These are phyloP conservation scores for Endocladia muricata DNA, from an alignment of 31 red algal species.

Conservation along the genomic window DNA sequence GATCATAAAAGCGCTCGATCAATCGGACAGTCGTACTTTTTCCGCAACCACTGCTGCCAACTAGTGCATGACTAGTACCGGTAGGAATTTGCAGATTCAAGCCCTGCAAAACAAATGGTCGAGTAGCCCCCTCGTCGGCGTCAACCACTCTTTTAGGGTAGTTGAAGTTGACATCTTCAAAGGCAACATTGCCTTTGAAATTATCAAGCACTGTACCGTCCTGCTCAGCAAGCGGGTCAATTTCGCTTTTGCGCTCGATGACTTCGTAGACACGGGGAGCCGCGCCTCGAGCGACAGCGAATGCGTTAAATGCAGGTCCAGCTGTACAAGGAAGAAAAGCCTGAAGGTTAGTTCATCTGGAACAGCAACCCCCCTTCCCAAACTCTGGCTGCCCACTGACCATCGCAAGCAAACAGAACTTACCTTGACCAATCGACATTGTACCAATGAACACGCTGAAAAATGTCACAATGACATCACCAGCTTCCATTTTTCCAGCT, in stretches of 20 bases:
- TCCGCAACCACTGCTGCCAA: constrained; percentile 82
- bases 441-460: constrained; percentile 86
- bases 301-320: constrained; percentile 62
- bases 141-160: constrained; percentile 39
- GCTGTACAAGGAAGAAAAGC: constrained; percentile 12
- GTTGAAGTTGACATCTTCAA: constrained; percentile 53
- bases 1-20: constrained; percentile 78
- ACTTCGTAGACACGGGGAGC: constrained; percentile 51
- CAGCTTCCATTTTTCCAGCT: constrained; percentile 20
- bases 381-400: no score
- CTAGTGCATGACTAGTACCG: constrained; percentile 41
- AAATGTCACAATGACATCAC: constrained; percentile 81
- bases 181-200: constrained; percentile 32
- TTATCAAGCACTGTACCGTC: background rate
- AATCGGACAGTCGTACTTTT: constrained; percentile 80
- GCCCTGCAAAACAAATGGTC: constrained; percentile 2
- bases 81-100: constrained; percentile 4
- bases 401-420: no score
- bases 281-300: constrained; percentile 54
- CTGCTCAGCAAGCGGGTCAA: constrained; percentile 28
- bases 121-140: constrained; percentile 8
- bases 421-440: constrained; percentile 83
- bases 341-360: background rate
- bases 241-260: constrained; percentile 28
- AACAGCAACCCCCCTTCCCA: no score